Conservation (phyloP, 208 protist species). For the Sergeia podlipaevii region DNA sequence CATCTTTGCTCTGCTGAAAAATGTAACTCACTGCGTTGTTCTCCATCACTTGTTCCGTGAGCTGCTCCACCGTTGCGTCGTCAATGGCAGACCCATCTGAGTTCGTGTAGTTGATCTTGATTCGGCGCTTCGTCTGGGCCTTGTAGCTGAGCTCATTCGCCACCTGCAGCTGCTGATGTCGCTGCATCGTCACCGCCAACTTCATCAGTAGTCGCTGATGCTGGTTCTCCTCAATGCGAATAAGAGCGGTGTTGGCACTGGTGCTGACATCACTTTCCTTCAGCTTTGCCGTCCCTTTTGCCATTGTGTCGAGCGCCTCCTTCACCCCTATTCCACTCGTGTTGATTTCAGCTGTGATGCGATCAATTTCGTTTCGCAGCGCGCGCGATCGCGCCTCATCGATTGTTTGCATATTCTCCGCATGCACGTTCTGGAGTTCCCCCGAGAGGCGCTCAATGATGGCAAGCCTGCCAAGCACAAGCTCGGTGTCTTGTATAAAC, state of each 20-base stretch:
- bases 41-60: constrained; percentile 78
- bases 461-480: constrained; percentile 24
- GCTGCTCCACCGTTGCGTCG: constrained; percentile 58
- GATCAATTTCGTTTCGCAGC: constrained; percentile 58
- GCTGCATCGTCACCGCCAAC: constrained; percentile 49
- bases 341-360: constrained; percentile 42
- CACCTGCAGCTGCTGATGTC: constrained; percentile 59
- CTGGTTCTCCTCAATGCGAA: constrained; percentile 89
- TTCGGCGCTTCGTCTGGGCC: constrained; percentile 82
- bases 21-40: constrained; percentile 73
- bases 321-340: constrained; percentile 39
- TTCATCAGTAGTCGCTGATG: constrained; percentile 46
- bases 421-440: constrained; percentile 58
- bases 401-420: constrained; percentile 67
- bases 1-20: constrained; percentile 88
- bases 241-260: constrained; percentile 63
- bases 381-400: constrained; percentile 47
- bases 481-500: constrained; percentile 55
- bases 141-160: constrained; percentile 64
- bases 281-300: constrained; percentile 50
- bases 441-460: constrained; percentile 27
- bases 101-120: constrained; percentile 90
- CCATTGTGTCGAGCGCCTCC: constrained; percentile 43
- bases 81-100: constrained; percentile 70
- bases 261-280: constrained; percentile 56